Evolutionary conservation across 495 filamentous ascomycete species (phyloP), one percentile per base, ranked within the genome.

Genomic region (Penicillium pancosmium): DNA sequence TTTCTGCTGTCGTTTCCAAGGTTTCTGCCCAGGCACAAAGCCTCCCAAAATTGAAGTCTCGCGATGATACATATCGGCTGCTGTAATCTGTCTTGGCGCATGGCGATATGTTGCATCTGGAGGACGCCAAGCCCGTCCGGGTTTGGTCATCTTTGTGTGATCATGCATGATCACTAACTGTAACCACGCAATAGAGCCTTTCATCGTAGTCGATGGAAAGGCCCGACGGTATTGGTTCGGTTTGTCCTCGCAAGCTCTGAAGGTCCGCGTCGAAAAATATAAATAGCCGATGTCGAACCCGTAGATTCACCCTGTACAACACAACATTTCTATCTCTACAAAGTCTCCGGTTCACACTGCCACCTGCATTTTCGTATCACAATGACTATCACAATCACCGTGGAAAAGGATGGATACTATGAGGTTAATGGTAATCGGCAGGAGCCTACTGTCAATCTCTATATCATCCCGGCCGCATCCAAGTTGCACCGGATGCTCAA

Each of bases 401-500:
- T 74, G 7, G 72, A 73, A 47, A 73, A 74, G 46, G 71, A 76
- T 60, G 70, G 72, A 33, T 73, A 66, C 54, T 75, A 76, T 43
- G 69, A 75, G 49, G 64, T 77, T 47, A 77, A 75, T 23, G 72
- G 70, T 10, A 56, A 56, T 18, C 58, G 55, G 0, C 67, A 69
- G 35, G 73, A 75, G 49, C 71, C 73, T 9, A 60, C 56, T 25
- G 64, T 74, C 15, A 68, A 68, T 47, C 57, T 75, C n/a, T 59
- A 73, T 50, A 60, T 72, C 34, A 65, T 72, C 21, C 70, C 76
- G 1, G 80, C 73, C 0, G 77, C 79, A 16, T 75, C 78, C 43
- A 79, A 80, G 69, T 69, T 82, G 23, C 74, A 78, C 6, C 71
- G 74, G 34, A 77, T 78, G 70, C 56, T 82, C 9, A 64, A 62